Percentiles rank a stretch among this genome's conserved stretches.
Conservation (phyloP, 768 basidiomycete genomes). For the Mycena alexandri region DNA sequence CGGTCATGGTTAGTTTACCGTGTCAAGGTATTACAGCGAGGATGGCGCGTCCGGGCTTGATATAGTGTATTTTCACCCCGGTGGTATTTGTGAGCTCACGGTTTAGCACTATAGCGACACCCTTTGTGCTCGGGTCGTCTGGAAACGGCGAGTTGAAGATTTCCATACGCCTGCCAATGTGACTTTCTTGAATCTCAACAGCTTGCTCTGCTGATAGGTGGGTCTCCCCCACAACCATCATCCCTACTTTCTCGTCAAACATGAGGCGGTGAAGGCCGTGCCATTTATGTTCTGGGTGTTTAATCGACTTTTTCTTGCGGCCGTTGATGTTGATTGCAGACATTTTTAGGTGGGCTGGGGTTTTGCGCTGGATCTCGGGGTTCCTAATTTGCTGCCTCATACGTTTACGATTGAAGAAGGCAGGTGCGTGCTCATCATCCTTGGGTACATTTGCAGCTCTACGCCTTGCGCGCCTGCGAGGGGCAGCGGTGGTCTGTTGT, state of each 20-base stretch:
- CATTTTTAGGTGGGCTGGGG: neutral
- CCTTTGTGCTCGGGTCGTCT: constrained; percentile 2
- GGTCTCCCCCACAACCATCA: constrained; percentile 35
- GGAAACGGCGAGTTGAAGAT: constrained; percentile 21
- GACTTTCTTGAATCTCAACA: constrained; percentile 12
- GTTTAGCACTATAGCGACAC: constrained; percentile 38
- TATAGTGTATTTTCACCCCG: neutral
- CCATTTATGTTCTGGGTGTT: constrained; percentile 32
- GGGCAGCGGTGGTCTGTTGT: too few relatives aligned
- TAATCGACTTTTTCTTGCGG: neutral
- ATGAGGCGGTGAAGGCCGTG: constrained; percentile 28
- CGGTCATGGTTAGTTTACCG: neutral
- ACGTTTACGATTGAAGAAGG: neutral
- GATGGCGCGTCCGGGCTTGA: constrained; percentile 21
- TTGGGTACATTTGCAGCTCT: too few relatives aligned
- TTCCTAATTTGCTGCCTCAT: constrained; percentile 2
- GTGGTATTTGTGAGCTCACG: constrained; percentile 26
- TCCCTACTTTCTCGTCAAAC: constrained; percentile 27
- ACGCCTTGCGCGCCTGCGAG: too few relatives aligned
- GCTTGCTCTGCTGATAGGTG: constrained; percentile 29
- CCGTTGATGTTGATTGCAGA: constrained; percentile 37
- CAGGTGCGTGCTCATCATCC: constrained; percentile 13
- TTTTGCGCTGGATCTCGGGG: neutral
- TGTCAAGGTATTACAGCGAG: constrained; percentile 26
- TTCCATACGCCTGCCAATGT: neutral